phyloP scores from a whole-genome alignment of 768 basidiomycete species.

The Boletus patriciae region DNA sequence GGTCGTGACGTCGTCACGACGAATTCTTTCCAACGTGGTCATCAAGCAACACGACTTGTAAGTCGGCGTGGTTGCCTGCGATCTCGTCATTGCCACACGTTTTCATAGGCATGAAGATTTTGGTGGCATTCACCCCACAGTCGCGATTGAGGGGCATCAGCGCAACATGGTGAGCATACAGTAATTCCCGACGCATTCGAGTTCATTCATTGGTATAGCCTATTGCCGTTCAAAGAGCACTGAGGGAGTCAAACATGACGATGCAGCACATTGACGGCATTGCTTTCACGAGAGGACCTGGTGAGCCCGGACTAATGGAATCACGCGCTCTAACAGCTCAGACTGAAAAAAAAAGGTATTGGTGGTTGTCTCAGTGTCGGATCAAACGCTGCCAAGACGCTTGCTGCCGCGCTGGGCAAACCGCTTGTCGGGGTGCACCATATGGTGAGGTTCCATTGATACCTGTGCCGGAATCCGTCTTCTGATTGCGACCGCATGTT shows the following conservation, averaged over 20 bases:
- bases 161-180: constrained; percentile 59
- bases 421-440: constrained; percentile 92
- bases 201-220: constrained; percentile 50
- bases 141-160: constrained; percentile 78
- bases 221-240: constrained; percentile 62
- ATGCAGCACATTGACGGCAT: constrained; percentile 76
- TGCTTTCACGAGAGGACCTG: constrained; percentile 89
- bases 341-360: constrained; percentile 50
- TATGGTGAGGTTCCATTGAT: constrained; percentile 59
- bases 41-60: constrained; percentile 74
- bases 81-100: neutral
- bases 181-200: neutral
- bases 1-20: constrained; percentile 67
- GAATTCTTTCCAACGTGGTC: constrained; percentile 82
- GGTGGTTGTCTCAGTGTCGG: constrained; percentile 78
- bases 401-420: constrained; percentile 75
- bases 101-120: constrained; percentile 26
- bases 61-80: neutral
- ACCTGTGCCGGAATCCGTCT: neutral
- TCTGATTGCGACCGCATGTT: neutral
- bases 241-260: constrained; percentile 60
- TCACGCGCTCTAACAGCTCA: neutral
- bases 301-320: constrained; percentile 35
- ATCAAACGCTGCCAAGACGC: constrained; percentile 78
- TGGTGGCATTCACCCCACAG: constrained; percentile 78